Percentiles rank a stretch among this genome's conserved stretches.
Evolutionary conservation across 257 asterid genomes (phyloP).

Genomic region (Linaria vulgaris): DNA sequence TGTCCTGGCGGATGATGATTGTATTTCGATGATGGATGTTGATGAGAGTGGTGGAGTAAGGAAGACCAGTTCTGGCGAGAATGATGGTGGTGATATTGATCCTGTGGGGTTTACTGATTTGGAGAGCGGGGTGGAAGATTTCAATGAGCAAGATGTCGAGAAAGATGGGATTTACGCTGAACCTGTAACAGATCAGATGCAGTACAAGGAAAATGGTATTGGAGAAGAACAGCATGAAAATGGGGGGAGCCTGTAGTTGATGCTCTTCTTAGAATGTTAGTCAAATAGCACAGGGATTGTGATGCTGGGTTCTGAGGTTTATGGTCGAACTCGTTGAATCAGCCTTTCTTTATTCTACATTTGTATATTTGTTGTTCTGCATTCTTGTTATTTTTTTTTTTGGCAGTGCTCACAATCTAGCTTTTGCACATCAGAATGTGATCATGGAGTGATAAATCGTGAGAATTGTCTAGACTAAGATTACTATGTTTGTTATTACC

Average conservation of each 20-base stretch:
- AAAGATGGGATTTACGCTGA: conserved; percentile 25
- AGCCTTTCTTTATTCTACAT: background rate
- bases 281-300: background rate
- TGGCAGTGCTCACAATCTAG: conserved; percentile 17
- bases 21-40: conserved; percentile 50
- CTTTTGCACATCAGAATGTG: conserved; percentile 16
- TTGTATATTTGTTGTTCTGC: background rate
- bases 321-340: conserved; percentile 7
- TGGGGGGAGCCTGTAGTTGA: conserved; percentile 19
- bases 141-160: conserved; percentile 26
- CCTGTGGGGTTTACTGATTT: conserved; percentile 19
- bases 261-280: conserved; percentile 12
- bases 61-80: conserved; percentile 18
- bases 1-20: too few relatives aligned
- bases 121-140: conserved; percentile 22
- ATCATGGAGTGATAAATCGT: conserved; percentile 15
- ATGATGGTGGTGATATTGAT: conserved; percentile 17
- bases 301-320: conserved; percentile 23
- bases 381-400: conserved; percentile 27
- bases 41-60: conserved; percentile 36
- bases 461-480: conserved; percentile 24
- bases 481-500: conserved; percentile 20
- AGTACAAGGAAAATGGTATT: conserved; percentile 25
- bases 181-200: conserved; percentile 29
- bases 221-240: conserved; percentile 25